phyloP scores from a whole-genome alignment of 2,329 filamentous ascomycete genomes.

The Sporothrix brasiliensis region DNA sequence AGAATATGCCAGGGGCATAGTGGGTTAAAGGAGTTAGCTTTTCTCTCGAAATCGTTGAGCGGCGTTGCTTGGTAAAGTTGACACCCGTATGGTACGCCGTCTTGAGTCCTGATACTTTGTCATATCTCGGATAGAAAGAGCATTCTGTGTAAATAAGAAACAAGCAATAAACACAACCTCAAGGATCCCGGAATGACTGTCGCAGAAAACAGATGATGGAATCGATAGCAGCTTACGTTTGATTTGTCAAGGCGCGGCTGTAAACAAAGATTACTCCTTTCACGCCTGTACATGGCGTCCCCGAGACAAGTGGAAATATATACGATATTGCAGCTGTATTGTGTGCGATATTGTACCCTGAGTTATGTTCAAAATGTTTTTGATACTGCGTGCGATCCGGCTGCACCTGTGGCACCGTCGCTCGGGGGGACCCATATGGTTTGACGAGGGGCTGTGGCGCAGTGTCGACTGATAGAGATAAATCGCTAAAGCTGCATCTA shows the following conservation, averaged over 20 bases:
- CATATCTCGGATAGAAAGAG: background rate
- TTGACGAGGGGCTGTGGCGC: background rate
- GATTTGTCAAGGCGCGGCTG: background rate
- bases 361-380: background rate
- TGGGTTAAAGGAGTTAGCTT: background rate
- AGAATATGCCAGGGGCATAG: background rate
- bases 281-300: constrained; percentile 6
- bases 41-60: background rate
- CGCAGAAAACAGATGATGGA: constrained; percentile 16
- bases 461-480: background rate
- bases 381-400: constrained; percentile 11
- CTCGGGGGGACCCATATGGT: background rate
- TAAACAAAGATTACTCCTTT: background rate
- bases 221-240: background rate
- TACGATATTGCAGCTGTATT: constrained; percentile 23
- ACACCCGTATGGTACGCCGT: background rate
- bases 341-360: constrained; percentile 3
- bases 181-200: constrained; percentile 1
- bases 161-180: background rate
- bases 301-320: constrained; percentile 27
- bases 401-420: constrained; percentile 7
- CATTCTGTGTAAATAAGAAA: background rate
- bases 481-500: background rate
- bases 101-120: background rate
- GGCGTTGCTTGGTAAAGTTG: background rate